These are phyloP conservation scores for Penicillium rolfsii DNA, from an alignment of 2,329 filamentous ascomycete species.

Conservation along the genomic window DNA sequence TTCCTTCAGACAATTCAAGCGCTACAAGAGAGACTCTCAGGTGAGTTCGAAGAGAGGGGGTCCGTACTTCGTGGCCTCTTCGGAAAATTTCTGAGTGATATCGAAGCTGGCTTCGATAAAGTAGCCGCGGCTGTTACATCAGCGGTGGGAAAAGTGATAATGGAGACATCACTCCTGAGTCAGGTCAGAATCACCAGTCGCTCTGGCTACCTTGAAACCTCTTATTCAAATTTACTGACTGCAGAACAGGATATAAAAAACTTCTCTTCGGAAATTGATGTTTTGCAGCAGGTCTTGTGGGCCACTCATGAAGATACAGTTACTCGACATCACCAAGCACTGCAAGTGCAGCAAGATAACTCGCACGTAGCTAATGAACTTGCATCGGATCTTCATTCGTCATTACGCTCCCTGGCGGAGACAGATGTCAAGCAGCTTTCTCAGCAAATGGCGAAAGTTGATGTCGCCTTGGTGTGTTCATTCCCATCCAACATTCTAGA, in stretches of 20 bases:
- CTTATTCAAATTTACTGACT: too few species aligned
- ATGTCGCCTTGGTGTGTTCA: conserved; percentile 40
- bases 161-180: conserved; percentile 23
- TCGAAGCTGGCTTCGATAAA: conserved; percentile 31
- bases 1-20: conserved; percentile 39
- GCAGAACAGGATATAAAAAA: conserved; percentile 36
- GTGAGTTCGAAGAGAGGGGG: conserved; percentile 39
- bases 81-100: conserved; percentile 28
- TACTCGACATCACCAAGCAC: conserved; percentile 33
- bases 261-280: conserved; percentile 27
- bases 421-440: conserved; percentile 35
- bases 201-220: too few species aligned
- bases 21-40: conserved; percentile 36
- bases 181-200: conserved; percentile 23
- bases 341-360: conserved; percentile 33
- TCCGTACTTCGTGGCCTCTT: conserved; percentile 31
- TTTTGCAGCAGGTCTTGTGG: conserved; percentile 33
- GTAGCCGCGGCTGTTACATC: conserved; percentile 27
- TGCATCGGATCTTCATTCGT: conserved; percentile 36
- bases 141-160: conserved; percentile 25
- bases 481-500: not conserved
- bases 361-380: conserved; percentile 34
- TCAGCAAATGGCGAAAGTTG: conserved; percentile 36
- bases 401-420: conserved; percentile 38
- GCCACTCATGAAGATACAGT: conserved; percentile 34